phyloP scores from a whole-genome alignment of 2,329 filamentous ascomycete genomes.

The Hirsutella rhossiliensis region DNA sequence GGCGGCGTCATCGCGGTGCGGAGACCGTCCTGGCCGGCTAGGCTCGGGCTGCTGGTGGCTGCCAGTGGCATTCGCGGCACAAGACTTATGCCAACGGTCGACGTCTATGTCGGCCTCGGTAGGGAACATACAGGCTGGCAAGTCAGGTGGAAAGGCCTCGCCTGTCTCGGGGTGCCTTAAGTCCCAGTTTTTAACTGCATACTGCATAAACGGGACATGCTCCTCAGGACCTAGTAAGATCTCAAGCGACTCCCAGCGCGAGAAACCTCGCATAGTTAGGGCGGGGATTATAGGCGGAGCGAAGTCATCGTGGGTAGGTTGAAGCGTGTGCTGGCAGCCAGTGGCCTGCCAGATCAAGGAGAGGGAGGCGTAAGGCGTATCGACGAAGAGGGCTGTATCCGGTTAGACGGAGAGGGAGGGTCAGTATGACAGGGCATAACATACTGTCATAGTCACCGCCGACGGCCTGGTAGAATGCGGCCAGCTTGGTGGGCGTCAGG shows the following conservation, averaged over 20 bases:
- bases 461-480: constrained; percentile 64
- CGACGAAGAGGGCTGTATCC: constrained; percentile 56
- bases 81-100: constrained; percentile 72
- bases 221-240: constrained; percentile 78
- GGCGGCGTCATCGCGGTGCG: constrained; percentile 23
- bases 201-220: constrained; percentile 74
- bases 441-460: constrained; percentile 63
- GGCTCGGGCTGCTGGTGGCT: constrained; percentile 15
- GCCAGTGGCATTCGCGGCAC: constrained; percentile 45
- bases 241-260: constrained; percentile 89
- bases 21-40: constrained; percentile 20
- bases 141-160: constrained; percentile 48
- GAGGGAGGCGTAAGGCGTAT: constrained; percentile 60
- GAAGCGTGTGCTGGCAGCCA: constrained; percentile 79
- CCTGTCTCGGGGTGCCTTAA: constrained; percentile 66
- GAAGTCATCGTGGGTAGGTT: constrained; percentile 63
- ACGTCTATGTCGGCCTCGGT: constrained; percentile 64
- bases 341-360: constrained; percentile 89
- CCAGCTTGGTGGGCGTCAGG: constrained; percentile 56
- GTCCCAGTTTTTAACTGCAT: constrained; percentile 65
- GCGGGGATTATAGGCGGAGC: constrained; percentile 68
- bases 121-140: constrained; percentile 56
- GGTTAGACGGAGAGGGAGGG: neutral
- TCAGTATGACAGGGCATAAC: constrained; percentile 6
- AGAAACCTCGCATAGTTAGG: constrained; percentile 72